phyloP scores from a whole-genome alignment of 1,284 basidiomycete genomes.

The Ganoderma sp. region DNA sequence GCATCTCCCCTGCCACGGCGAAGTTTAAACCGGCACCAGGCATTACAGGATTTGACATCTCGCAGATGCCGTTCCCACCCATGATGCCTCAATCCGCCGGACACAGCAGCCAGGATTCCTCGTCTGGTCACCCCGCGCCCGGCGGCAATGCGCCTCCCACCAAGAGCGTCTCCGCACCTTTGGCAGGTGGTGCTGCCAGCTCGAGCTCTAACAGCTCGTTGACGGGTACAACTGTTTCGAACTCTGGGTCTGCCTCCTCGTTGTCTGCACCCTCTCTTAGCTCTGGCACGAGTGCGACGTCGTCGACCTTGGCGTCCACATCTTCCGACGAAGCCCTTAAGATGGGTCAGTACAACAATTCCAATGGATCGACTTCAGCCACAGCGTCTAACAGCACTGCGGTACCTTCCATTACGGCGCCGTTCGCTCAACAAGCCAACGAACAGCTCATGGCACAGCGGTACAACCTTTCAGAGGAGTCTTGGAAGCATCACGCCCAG shows the following conservation, averaged over 20 bases:
- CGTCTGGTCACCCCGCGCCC: constrained; percentile 49
- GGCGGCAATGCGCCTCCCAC: constrained; percentile 51
- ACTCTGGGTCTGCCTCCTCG: constrained; percentile 61
- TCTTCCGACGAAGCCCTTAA: constrained; percentile 53
- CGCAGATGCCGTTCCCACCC: constrained; percentile 54
- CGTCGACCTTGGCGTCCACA: constrained; percentile 49
- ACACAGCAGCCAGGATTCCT: constrained; percentile 39
- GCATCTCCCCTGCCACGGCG: constrained; percentile 87
- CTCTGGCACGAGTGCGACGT: constrained; percentile 58
- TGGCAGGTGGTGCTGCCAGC: constrained; percentile 52
- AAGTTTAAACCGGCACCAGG: constrained; percentile 73
- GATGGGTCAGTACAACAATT: constrained; percentile 47
- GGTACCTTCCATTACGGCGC: constrained; percentile 48
- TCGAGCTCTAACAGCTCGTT: constrained; percentile 45
- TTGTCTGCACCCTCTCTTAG: constrained; percentile 62
- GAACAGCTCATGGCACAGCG: constrained; percentile 51
- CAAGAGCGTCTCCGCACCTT: constrained; percentile 70
- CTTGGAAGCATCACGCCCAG: constrained; percentile 82
- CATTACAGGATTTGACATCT: constrained; percentile 51
- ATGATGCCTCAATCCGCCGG: constrained; percentile 33
- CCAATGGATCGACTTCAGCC: constrained; percentile 31
- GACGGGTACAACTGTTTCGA: constrained; percentile 47
- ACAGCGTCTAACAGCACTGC: constrained; percentile 26
- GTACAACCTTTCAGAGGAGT: constrained; percentile 71
- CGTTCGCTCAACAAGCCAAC: constrained; percentile 48